Conservation (phyloP, 768 basidiomycete genomes). For the Lenzites betulinus region DNA sequence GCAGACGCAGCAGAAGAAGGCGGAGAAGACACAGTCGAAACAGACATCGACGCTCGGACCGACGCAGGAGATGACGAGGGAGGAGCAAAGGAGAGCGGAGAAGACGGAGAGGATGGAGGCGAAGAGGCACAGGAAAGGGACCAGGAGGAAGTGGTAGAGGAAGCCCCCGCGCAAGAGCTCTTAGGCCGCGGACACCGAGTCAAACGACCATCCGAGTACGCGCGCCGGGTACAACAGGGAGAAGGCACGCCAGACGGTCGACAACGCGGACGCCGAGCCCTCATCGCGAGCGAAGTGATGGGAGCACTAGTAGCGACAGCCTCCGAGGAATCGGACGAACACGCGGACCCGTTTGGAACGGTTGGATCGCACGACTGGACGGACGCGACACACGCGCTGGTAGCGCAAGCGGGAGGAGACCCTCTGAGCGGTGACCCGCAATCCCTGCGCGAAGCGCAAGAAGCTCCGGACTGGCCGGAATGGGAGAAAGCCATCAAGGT, state of each 20-base stretch:
- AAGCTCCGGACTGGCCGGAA: neutral
- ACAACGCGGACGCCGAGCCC: no score
- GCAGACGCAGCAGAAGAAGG: neutral
- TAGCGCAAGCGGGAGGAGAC: no score
- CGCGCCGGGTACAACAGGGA: neutral
- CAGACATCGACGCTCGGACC: no score
- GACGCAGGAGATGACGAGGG: no score
- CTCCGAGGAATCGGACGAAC: neutral
- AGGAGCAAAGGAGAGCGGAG: neutral
- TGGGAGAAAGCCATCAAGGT: conserved; percentile 19
- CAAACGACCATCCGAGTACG: neutral
- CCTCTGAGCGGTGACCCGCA: neutral
- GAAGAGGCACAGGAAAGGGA: no score
- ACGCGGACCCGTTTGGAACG: neutral
- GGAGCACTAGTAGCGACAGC: neutral
- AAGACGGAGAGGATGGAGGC: neutral
- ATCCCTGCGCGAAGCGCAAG: conserved; percentile 27
- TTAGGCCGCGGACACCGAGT: neutral
- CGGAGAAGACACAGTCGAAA: no score
- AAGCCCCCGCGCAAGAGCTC: no score
- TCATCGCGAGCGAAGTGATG: neutral
- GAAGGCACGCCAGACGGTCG: neutral
- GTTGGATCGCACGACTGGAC: no score
- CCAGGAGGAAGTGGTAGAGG: no score
- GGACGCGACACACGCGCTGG: neutral